Evolutionary conservation across 1,284 basidiomycete genomes (phyloP), one percentile per base, ranked within the genome.

Genomic region (Malassezia psittaci): DNA sequence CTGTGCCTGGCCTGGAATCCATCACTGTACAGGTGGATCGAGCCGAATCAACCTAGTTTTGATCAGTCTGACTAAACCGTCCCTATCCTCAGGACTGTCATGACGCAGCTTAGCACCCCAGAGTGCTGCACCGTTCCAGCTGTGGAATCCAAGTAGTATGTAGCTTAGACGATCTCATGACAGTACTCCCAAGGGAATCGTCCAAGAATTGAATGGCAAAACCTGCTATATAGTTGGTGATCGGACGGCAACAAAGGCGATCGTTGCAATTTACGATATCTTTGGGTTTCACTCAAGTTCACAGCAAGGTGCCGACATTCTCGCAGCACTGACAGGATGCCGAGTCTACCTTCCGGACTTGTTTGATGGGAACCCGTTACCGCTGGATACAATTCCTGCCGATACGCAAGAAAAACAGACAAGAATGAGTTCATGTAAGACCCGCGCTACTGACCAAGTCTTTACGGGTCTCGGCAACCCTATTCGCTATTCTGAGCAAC

Each of bases 291-390:
- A 64, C 51, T 75, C 77, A 29, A 77, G 78, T 63, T 77, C 77
- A 50, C 61, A 77, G 48, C 78, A 79, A 61, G 78, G 77, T 65
- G 67, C 63, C 33, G 83, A 85, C 67, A 79, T 83, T 40, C 77
- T 85, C 49, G 81, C 83, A 8, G 62, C 63, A 0, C 51, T 57
- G 15, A 63, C 62, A 52, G 60, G 62, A 44, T 56, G 67, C 54
- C 67, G 78, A n/a, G 80, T 84, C 15, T 78, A 82, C 64, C 81
- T 84, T 79, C 83, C 83, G 21, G 82, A 84, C 72, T 82, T 83
- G 69, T 83, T 83, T 69, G 80, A 79, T 11, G 71, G 78, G 49
- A 74, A 72, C 50, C 78, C 82, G 0, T 82, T 79, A 72, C 77
- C 80, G 0, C 61, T 75, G 19, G 77, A 78, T 15, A 72, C 77